phyloP scores from a whole-genome alignment of 2,329 filamentous ascomycete species.

The Tolypocladium sp. region DNA sequence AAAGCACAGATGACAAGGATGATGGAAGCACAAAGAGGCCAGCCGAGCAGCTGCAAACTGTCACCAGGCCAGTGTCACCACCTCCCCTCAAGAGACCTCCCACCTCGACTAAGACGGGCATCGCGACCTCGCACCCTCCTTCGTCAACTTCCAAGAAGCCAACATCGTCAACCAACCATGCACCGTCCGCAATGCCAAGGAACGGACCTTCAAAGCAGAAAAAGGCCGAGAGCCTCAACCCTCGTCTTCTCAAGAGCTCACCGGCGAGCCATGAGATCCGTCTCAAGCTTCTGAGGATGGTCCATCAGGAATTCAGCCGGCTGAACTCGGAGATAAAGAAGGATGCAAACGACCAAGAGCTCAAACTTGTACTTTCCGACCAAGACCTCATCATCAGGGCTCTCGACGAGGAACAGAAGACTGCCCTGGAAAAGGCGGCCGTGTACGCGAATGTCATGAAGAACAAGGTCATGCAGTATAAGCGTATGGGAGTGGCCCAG shows the following conservation, averaged over 20 bases:
- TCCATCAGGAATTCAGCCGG: conserved; percentile 57
- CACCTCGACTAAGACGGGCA: background rate
- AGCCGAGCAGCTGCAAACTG: conserved; percentile 6
- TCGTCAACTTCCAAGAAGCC: conserved; percentile 6
- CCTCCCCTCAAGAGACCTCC: conserved; percentile 14
- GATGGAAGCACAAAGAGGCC: background rate
- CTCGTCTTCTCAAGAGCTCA: conserved; percentile 50
- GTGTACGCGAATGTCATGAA: conserved; percentile 83
- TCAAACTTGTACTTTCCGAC: conserved; percentile 46
- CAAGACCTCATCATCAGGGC: conserved; percentile 60
- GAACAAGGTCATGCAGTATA: conserved; percentile 66
- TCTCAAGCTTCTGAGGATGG: conserved; percentile 47
- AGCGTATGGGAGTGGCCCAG: conserved; percentile 61
- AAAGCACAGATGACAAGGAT: background rate
- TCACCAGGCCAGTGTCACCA: conserved; percentile 22
- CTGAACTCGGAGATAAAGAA: conserved; percentile 56
- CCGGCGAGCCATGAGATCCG: conserved; percentile 50
- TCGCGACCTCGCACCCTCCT: background rate
- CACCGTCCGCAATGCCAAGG: background rate
- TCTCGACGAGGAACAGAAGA: conserved; percentile 70
- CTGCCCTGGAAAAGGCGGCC: conserved; percentile 54
- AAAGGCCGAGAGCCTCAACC: conserved; percentile 51
- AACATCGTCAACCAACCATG: background rate
- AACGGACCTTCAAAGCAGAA: conserved; percentile 9
- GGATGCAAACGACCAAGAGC: conserved; percentile 36